Conservation (phyloP, 805 yeast genomes). For the Metschnikowia lachancei region DNA sequence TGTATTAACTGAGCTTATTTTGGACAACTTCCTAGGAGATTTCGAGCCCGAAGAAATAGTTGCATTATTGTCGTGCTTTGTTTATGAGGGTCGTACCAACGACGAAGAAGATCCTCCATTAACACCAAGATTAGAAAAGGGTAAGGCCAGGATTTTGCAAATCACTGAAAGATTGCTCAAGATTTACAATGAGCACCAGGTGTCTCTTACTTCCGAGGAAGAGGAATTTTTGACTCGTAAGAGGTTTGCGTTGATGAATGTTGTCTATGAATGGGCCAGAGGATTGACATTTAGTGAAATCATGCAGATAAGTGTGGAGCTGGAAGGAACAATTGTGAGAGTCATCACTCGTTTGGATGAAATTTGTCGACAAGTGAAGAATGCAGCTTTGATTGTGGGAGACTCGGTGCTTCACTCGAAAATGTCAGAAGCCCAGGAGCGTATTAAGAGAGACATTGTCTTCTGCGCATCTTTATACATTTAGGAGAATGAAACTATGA, state of each 20-base stretch:
- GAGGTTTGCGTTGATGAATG: slow-evolving; percentile 87
- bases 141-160: slow-evolving; percentile 60
- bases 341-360: slow-evolving; percentile 94
- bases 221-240: slow-evolving; percentile 77
- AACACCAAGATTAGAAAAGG: slow-evolving; percentile 79
- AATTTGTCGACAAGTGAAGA: slow-evolving; percentile 89
- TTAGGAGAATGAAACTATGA: slow-evolving; percentile 27
- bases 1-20: slow-evolving; percentile 79
- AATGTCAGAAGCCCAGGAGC: slow-evolving; percentile 90
- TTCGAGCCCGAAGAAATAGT: slow-evolving; percentile 95
- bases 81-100: slow-evolving; percentile 78
- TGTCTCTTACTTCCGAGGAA: slow-evolving; percentile 78
- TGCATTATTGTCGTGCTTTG: slow-evolving; percentile 89
- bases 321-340: slow-evolving; percentile 95
- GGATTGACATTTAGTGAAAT: slow-evolving; percentile 90
- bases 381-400: slow-evolving; percentile 92
- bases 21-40: slow-evolving; percentile 89
- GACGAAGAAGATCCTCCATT: slow-evolving; percentile 60
- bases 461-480: slow-evolving; percentile 93
- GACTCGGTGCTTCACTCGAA: slow-evolving; percentile 86
- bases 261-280: slow-evolving; percentile 97
- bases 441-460: slow-evolving; percentile 93
- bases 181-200: slow-evolving; percentile 65
- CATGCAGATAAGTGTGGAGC: slow-evolving; percentile 83
- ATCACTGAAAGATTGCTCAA: slow-evolving; percentile 62